A percentile compares a stretch with the other conserved stretches of the same genome.
These are phyloP conservation scores for Hypericum perforatum DNA, from an alignment of 345 rosid genomes.

Conservation along the genomic window DNA sequence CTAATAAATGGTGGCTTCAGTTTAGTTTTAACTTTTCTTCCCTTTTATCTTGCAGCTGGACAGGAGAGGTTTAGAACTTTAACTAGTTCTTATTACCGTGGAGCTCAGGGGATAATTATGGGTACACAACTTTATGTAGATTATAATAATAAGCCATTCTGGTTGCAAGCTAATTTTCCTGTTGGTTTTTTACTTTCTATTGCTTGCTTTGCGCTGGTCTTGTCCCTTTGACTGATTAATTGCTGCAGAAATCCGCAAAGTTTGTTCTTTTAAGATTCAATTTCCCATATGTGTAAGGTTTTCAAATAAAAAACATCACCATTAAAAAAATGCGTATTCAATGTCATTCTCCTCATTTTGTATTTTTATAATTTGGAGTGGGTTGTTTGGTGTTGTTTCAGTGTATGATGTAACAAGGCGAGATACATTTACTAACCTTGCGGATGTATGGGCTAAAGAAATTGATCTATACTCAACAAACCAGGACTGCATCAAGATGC, in stretches of 20 bases:
- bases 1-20: too few relatives aligned
- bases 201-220: conserved; percentile 5
- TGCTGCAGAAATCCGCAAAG: neutral
- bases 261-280: neutral
- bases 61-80: conserved; percentile 95
- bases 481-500: conserved; percentile 94
- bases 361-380: too few relatives aligned
- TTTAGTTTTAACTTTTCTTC: neutral
- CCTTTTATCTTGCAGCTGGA: conserved; percentile 59
- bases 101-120: conserved; percentile 92
- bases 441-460: conserved; percentile 94
- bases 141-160: neutral
- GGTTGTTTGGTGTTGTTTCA: conserved; percentile 16
- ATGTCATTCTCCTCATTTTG: too few relatives aligned
- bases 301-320: too few relatives aligned
- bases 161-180: neutral
- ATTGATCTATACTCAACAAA: conserved; percentile 83
- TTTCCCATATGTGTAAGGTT: too few relatives aligned
- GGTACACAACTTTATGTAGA: conserved; percentile 35
- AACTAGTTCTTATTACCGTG: conserved; percentile 90
- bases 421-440: conserved; percentile 85
- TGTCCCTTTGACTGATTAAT: neutral
- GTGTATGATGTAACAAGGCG: conserved; percentile 87
- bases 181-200: neutral
- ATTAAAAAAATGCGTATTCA: too few relatives aligned